A percentile compares a stretch with the other conserved stretches of the same genome.
Evolutionary conservation across 2,329 filamentous ascomycete species (phyloP).

Genomic region (Pseudopithomyces maydicus): DNA sequence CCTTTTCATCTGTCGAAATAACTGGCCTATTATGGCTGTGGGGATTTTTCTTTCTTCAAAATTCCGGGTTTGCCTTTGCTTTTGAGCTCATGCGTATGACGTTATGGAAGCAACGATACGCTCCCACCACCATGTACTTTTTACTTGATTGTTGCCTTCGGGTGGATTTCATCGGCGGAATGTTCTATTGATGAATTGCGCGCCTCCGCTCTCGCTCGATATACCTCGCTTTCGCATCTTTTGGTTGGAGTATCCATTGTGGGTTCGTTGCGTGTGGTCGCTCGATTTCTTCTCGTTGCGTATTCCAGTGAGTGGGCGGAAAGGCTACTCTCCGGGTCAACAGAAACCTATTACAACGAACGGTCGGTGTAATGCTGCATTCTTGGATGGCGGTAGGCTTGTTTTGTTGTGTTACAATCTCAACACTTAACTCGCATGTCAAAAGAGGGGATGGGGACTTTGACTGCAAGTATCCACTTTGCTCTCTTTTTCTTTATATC

Average conservation of each 20-base stretch:
- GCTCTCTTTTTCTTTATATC: background rate
- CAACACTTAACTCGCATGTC: background rate
- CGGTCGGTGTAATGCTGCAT: background rate
- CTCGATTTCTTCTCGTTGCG: background rate
- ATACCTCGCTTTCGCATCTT: slow-evolving; percentile 9
- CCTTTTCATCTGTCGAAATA: slow-evolving; percentile 9
- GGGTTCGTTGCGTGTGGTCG: background rate
- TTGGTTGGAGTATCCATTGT: slow-evolving; percentile 5
- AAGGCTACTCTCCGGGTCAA: background rate
- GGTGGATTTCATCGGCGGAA: slow-evolving; percentile 15
- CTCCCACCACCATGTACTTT: slow-evolving; percentile 21
- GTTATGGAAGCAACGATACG: slow-evolving; percentile 28
- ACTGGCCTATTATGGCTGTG: slow-evolving; percentile 13
- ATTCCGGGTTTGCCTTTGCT: slow-evolving; percentile 14
- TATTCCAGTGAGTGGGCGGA: background rate
- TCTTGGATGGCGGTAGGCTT: background rate
- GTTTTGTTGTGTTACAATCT: background rate
- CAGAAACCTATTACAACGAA: background rate
- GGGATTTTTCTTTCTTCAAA: slow-evolving; percentile 17
- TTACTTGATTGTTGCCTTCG: slow-evolving; percentile 22
- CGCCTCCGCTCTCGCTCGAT: slow-evolving; percentile 6
- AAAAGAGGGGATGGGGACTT: background rate
- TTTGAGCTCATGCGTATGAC: slow-evolving; percentile 25
- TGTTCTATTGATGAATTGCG: slow-evolving; percentile 4
- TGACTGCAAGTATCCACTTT: background rate